Percentiles rank a stretch among this genome's conserved stretches.
phyloP scores from a whole-genome alignment of 495 filamentous ascomycete genomes.

The Chaetomidium leptoderma region DNA sequence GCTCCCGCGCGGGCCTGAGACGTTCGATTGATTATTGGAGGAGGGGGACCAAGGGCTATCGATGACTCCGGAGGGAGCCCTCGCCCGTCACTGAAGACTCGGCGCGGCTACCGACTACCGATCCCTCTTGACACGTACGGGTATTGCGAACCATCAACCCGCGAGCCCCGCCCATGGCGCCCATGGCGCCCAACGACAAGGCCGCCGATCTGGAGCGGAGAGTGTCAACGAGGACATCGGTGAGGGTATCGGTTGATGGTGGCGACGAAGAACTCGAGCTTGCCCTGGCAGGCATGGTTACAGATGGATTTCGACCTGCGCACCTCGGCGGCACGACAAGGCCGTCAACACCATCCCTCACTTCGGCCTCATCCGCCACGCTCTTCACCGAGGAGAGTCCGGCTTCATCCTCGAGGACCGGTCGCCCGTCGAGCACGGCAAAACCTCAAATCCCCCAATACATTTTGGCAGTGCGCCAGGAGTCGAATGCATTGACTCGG shows the following conservation, averaged over 20 bases:
- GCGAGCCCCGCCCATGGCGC: conserved; percentile 33
- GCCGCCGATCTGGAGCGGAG: conserved; percentile 34
- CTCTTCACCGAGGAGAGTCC: conserved; percentile 4
- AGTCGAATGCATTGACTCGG: conserved; percentile 24
- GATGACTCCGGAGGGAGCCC: conserved; percentile 25
- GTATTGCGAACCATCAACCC: conserved; percentile 2
- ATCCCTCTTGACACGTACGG: conserved; percentile 5
- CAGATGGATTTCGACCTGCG: conserved; percentile 32
- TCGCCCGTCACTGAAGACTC: conserved; percentile 24
- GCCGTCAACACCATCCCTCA: conserved; percentile 21
- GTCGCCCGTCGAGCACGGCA: conserved; percentile 43
- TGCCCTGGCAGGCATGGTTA: conserved; percentile 23
- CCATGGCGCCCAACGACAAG: conserved; percentile 31
- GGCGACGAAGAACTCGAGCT: conserved; percentile 26
- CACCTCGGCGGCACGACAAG: neutral
- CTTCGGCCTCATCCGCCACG: conserved; percentile 15
- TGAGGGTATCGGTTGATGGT: conserved; percentile 26
- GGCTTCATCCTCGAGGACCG: conserved; percentile 4
- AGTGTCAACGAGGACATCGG: conserved; percentile 35
- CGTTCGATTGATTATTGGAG: neutral
- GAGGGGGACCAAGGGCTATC: conserved; percentile 8
- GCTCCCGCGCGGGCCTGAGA: neutral
- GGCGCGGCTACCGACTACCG: conserved; percentile 30
- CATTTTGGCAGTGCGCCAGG: conserved; percentile 38
- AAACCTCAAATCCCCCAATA: conserved; percentile 42